Percentiles rank a stretch among this genome's conserved stretches.
These are phyloP conservation scores for Cyanidiococcus yangmingshanensis DNA, from an alignment of 23 red algal genomes.

Conservation along the genomic window DNA sequence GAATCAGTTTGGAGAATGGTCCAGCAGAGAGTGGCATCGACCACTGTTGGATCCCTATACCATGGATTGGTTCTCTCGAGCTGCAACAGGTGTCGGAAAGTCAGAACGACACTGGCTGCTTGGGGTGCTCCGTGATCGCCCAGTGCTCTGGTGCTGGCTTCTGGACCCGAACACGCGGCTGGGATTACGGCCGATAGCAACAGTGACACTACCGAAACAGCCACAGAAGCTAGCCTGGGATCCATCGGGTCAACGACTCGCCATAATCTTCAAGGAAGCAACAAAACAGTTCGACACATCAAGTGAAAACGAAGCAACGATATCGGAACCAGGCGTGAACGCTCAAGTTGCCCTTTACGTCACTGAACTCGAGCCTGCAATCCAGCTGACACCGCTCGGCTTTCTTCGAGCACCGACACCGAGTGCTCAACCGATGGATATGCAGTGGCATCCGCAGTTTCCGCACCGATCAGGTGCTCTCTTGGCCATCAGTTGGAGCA, in stretches of 20 bases:
- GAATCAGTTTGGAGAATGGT: neutral
- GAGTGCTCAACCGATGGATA: neutral
- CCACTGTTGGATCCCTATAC: neutral
- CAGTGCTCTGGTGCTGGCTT: neutral
- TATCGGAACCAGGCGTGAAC: neutral
- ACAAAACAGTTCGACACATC: neutral
- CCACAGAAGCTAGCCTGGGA: neutral
- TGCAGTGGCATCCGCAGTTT: neutral
- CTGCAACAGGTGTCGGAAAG: neutral
- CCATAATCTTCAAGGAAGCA: neutral
- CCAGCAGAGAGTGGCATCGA: neutral
- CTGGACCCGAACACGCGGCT: neutral
- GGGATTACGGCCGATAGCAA: neutral
- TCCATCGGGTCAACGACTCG: neutral
- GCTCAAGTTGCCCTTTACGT: neutral
- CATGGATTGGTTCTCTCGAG: neutral
- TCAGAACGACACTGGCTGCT: neutral
- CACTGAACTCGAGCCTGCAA: neutral
- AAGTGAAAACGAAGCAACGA: neutral
- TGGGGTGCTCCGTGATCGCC: neutral
- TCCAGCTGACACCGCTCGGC: neutral
- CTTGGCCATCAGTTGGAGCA: neutral
- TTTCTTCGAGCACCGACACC: neutral
- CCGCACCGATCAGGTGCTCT: neutral
- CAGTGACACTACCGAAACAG: neutral